Evolutionary conservation across 257 asterid species (phyloP), one percentile per base, ranked within the genome.

Genomic region (Nicotiana knightiana): DNA sequence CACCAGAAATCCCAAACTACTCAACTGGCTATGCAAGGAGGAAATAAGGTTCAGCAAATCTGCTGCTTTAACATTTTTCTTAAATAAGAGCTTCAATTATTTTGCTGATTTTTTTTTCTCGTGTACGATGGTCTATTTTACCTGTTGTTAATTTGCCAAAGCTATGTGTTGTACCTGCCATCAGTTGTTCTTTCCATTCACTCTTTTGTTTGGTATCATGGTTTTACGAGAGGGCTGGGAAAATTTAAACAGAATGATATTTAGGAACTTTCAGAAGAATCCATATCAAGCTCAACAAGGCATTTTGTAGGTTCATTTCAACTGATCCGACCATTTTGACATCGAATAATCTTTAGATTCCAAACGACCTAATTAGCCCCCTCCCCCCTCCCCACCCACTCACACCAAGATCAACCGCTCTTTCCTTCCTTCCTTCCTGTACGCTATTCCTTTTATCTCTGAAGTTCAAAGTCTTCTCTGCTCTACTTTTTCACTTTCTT

Each of bases 21-120:
- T 91, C 65, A 87, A 26, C 54, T 96, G 99, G 99, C 83, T 96
- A 85, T 90, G 97, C 94, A 85, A 90, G 88, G 99, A 96, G 90
- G 99, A 96, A 89, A 88, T 93, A 86, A 91, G 98, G 99, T 94
- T 82, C 88, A 62, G 51, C n/a, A 26, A 32, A 13, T 71, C 24
- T 71, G 78, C 21, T 70, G 46, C 37, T 70, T 18, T 43, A 70
- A 21, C 12, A 43, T 21, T 43, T 21, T 71, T 71, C 73, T 48
- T 46, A 13, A 5, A 71, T 71, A 71, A 55, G 33, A 17, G 57
- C 32, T 15, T n/a, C 59, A 18, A 37, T 66, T 51, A 32, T n/a
- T 84, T 65, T 46, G 28, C 39, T 1, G 43, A 3, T 46, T 73
- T 24, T 73, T 24, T 46, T 73, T 73, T 48, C 24, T 73, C 43